Conservation (phyloP, 495 filamentous ascomycete genomes). For the Lophiotrema nucula region DNA sequence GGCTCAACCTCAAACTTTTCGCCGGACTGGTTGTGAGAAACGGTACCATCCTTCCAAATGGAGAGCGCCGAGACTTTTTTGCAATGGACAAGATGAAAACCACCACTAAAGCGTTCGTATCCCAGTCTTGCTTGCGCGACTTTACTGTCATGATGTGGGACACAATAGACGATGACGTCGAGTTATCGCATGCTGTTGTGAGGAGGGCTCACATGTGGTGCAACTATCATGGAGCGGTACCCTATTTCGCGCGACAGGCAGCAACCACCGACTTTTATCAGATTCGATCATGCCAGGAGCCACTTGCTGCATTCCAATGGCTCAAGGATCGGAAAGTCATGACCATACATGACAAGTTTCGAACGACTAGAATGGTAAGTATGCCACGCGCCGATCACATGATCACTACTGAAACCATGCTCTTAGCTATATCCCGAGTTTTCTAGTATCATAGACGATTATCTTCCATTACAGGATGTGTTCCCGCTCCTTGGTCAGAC, state of each 20-base stretch:
- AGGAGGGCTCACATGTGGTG: slow-evolving; percentile 55
- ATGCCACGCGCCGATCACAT: not conserved
- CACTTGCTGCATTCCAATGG: slow-evolving; percentile 57
- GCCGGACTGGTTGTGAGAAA: slow-evolving; percentile 43
- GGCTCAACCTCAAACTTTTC: slow-evolving; percentile 36
- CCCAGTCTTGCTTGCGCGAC: slow-evolving; percentile 41
- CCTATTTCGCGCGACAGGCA: slow-evolving; percentile 50
- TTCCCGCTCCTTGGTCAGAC: slow-evolving; percentile 26
- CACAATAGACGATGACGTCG: slow-evolving; percentile 50
- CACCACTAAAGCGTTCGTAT: slow-evolving; percentile 53
- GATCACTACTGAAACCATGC: not conserved
- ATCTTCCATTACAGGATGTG: slow-evolving; percentile 15
- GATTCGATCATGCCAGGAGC: slow-evolving; percentile 44
- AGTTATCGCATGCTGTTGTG: slow-evolving; percentile 52
- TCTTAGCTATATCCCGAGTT: slow-evolving; percentile 25
- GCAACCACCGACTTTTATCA: slow-evolving; percentile 46
- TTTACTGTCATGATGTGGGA: slow-evolving; percentile 50
- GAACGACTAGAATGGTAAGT: slow-evolving; percentile 45
- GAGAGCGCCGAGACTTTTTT: slow-evolving; percentile 45
- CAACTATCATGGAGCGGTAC: slow-evolving; percentile 55
- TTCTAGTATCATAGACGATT: slow-evolving; percentile 26
- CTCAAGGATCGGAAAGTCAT: slow-evolving; percentile 55
- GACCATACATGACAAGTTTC: slow-evolving; percentile 53
- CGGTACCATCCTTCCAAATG: slow-evolving; percentile 40
- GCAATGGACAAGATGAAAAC: slow-evolving; percentile 41